Evolutionary conservation across 2,329 filamentous ascomycete species (phyloP), one percentile per base, ranked within the genome.

Genomic region (Diaporthe sp.): DNA sequence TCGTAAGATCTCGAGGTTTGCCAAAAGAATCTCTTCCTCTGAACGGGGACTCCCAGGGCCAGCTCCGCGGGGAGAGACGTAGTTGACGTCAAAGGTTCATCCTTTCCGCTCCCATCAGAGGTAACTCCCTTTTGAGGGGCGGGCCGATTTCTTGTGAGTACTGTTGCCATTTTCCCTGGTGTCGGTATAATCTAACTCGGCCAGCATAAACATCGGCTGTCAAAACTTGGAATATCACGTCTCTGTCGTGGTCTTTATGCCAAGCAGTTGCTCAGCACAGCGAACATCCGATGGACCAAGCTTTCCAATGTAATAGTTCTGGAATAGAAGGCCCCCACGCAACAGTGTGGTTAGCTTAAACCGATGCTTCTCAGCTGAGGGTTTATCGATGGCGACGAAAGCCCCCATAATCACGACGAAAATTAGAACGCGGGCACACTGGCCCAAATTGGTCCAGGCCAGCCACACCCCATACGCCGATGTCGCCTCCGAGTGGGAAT

Each of bases 1-100:
- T 84, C 81, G 28, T 82, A 79, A 2, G 53, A 42, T 8, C 72
- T 79, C 17, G 78, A 75, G 20, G 79, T 80, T 73, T 85, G 81
- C 71, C 82, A 85, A 76, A 81, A 84, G 67, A 84, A 85, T 7
- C 79, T 79, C 70, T 80, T 83, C 58, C 78, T 77, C 2, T 80
- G 44, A 5, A 80, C 37, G 0, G 82, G 77, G 8, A 78, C 80
- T 0, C 84, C 84, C 2, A 86, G 77, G 0, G 81, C 78, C 12
- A 82, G 81, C 6, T 44, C 17, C 15, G 51, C 55, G 8, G 76
- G 58, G 25, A 65, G 51, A n/a, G 76, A 76, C 13, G 61, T 53
- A 42, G 28, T 74, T 12, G 75, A 67, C 1, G 47, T 58, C n/a
- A 65, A 42, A 22, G 53, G 53, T 12, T 70, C 75, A 61, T 71